phyloP scores from a whole-genome alignment of 768 basidiomycete species.

The Tricholoma hemisulphureum region DNA sequence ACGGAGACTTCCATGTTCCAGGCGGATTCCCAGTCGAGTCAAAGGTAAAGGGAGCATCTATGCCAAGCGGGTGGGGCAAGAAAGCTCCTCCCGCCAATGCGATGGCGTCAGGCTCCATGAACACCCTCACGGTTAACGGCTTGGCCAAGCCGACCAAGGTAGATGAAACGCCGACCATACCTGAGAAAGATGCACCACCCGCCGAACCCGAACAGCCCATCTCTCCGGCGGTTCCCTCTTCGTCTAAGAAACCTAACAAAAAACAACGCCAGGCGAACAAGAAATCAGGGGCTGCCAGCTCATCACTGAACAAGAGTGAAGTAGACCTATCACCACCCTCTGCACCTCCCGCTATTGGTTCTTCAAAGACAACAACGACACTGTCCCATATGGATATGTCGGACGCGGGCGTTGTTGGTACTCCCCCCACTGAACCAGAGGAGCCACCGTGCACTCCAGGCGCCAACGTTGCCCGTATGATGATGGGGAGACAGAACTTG shows the following conservation, averaged over 20 bases:
- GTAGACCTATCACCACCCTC: constrained; percentile 11
- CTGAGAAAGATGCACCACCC: not conserved
- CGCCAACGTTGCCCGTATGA: not conserved
- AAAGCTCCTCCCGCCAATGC: not conserved
- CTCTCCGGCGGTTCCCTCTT: constrained; percentile 7
- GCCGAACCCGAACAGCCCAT: constrained; percentile 1
- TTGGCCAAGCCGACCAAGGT: not conserved
- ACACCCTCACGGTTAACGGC: not conserved
- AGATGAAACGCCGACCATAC: not conserved
- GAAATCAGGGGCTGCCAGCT: constrained; percentile 14
- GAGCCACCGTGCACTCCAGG: constrained; percentile 1
- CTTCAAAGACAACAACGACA: not conserved
- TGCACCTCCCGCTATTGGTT: constrained; percentile 9
- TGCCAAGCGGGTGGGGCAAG: constrained; percentile 24
- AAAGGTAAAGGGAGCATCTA: not conserved
- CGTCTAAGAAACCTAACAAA: constrained; percentile 30
- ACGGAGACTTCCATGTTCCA: not conserved
- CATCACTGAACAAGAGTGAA: constrained; percentile 14
- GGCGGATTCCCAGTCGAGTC: constrained; percentile 6
- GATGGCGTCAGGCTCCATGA: not conserved
- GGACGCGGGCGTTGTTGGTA: not conserved
- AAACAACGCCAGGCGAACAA: constrained; percentile 28
- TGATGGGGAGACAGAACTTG: not conserved
- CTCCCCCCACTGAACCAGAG: not conserved
- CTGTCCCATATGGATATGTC: not conserved